Evolutionary conservation across 1,284 basidiomycete genomes (phyloP), one percentile per base, ranked within the genome.

Genomic region (Rhodotorula sp.): DNA sequence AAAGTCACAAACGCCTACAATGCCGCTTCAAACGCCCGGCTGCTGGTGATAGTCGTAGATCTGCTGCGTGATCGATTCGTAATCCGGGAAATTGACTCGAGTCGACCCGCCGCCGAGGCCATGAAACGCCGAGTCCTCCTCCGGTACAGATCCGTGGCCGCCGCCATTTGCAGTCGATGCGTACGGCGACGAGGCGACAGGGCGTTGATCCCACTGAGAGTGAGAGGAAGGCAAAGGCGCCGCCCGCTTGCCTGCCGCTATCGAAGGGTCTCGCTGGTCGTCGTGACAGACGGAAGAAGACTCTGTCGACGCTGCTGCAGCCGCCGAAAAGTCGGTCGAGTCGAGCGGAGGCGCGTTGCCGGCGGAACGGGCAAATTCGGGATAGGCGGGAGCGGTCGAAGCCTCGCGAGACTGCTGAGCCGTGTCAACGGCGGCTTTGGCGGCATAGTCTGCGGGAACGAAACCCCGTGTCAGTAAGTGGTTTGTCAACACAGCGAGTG

Each of bases 361-460:
- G 26, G 24, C 49, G 33, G 60, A 8, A 33, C 49, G n/a, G 46
- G 49, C n/a, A 37, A 37, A 4, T 24, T 29, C 44, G 53, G 48
- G n/a, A 37, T 51, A 15, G 24, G 20, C 24, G n/a, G 60, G 51
- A 12, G n/a, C 33, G 56, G 4, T 29, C 24, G 44, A 29, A 12
- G 62, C 44, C 58, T 79, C 79, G 22, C 78, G 53, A 29, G 57
- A 48, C 12, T 46, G 24, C n/a, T 57, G 66, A 45, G 26, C 6
- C 26, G 68, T 59, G 3, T 69, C 68, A 55, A 70, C 64, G 37
- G 64, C 68, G 7, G 60, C 64, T 30, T 70, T 70, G 24, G 68
- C 68, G 14, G 64, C 37, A 46, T 70, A 70, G 56, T 70, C 68
- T 70, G 48, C 3, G 42, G 1, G 29, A 8, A 4, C 14, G 8